Evolutionary conservation across 2,329 filamentous ascomycete species (phyloP).

Genomic region (Aspergillus oerlinghausenensis): DNA sequence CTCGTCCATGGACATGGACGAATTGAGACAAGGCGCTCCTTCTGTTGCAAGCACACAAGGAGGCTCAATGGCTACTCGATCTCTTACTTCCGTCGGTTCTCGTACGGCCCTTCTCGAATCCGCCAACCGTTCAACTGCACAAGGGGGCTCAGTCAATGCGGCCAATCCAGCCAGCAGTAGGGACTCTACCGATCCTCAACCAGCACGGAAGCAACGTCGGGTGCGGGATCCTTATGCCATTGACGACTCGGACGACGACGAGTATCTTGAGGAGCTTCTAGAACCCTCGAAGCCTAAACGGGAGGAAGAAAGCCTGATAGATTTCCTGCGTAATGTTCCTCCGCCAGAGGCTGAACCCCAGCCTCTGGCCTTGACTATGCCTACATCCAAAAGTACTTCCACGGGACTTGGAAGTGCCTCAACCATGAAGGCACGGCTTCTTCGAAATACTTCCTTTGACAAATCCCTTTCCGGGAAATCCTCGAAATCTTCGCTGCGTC

Average conservation of each 20-base stretch:
- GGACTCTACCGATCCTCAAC: slow-evolving; percentile 44
- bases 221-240: slow-evolving; percentile 92
- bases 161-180: slow-evolving; percentile 8
- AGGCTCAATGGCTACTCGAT: slow-evolving; percentile 47
- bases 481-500: slow-evolving; percentile 31
- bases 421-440: slow-evolving; percentile 33
- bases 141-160: slow-evolving; percentile 18
- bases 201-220: slow-evolving; percentile 69
- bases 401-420: slow-evolving; percentile 15
- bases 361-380: slow-evolving; percentile 23
- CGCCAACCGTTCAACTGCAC: slow-evolving; percentile 25
- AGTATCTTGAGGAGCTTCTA: slow-evolving; percentile 58
- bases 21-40: slow-evolving; percentile 42
- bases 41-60: slow-evolving; percentile 45
- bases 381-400: slow-evolving; percentile 13
- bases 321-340: slow-evolving; percentile 45
- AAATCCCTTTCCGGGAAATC: slow-evolving; percentile 26
- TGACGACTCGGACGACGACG: slow-evolving; percentile 63
- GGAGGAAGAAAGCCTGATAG: slow-evolving; percentile 45
- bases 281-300: slow-evolving; percentile 33
- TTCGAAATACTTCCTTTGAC: slow-evolving; percentile 27
- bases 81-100: slow-evolving; percentile 63
- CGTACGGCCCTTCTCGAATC: slow-evolving; percentile 62
- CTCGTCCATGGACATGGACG: slow-evolving; percentile 84
- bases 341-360: slow-evolving; percentile 35